These are phyloP conservation scores for Pichia nakasei DNA, from an alignment of 805 yeast genomes.

Conservation along the genomic window DNA sequence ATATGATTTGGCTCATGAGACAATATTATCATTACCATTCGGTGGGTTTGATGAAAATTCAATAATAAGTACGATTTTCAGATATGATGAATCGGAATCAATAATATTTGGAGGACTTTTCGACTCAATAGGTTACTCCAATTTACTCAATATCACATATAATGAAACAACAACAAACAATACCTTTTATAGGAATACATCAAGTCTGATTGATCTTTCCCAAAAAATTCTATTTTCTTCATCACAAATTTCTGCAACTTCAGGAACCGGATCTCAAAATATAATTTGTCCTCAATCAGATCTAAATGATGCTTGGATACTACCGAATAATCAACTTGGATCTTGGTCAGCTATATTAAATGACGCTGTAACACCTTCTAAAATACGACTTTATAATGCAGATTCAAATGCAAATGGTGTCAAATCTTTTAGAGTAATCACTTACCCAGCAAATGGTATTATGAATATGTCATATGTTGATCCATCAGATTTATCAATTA, in stretches of 20 bases:
- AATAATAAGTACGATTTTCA: conserved; percentile 51
- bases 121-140: conserved; percentile 45
- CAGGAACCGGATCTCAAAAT: conserved; percentile 24
- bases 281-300: conserved; percentile 49
- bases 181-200: conserved; percentile 14
- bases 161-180: conserved; percentile 21
- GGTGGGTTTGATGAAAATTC: conserved; percentile 64
- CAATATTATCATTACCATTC: conserved; percentile 49
- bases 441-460: conserved; percentile 76
- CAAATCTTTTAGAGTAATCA: conserved; percentile 59
- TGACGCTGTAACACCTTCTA: conserved; percentile 52
- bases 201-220: conserved; percentile 15
- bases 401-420: conserved; percentile 35
- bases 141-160: conserved; percentile 25
- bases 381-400: conserved; percentile 64
- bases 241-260: conserved; percentile 5
- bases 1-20: conserved; percentile 42
- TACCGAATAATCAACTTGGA: conserved; percentile 41
- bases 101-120: conserved; percentile 79
- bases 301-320: conserved; percentile 40
- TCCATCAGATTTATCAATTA: conserved; percentile 49
- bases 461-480: conserved; percentile 86
- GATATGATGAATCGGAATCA: conserved; percentile 33
- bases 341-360: conserved; percentile 59
- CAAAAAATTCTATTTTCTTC: conserved; percentile 35